Evolutionary conservation across 257 asterid species (phyloP).

Genomic region (Salvia splendens): DNA sequence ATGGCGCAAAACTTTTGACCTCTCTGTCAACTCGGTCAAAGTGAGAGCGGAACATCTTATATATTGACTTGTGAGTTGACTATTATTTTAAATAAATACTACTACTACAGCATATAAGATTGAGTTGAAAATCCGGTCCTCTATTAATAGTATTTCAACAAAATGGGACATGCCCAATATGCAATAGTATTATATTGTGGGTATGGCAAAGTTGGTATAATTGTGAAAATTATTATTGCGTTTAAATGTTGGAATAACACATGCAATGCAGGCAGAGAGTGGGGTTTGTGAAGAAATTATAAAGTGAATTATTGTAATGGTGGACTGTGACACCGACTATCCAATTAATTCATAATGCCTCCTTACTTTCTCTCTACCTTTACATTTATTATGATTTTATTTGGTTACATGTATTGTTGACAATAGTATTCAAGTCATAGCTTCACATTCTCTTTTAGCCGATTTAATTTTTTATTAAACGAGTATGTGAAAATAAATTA

Average conservation of each 20-base stretch:
- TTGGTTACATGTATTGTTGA: not conserved
- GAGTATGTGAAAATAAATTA: no score
- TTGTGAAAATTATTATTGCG: conserved; percentile 7
- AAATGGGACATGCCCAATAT: not conserved
- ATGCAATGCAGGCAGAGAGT: conserved; percentile 10
- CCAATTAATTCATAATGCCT: conserved; percentile 35
- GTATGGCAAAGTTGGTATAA: not conserved
- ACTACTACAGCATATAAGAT: no score
- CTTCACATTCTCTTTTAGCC: not conserved
- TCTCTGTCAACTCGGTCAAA: no score
- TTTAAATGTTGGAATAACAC: not conserved
- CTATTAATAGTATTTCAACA: no score
- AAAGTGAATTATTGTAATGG: conserved; percentile 24
- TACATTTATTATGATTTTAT: conserved; percentile 26
- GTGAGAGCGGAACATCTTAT: no score
- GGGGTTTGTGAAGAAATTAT: conserved; percentile 16
- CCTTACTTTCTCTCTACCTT: conserved; percentile 19
- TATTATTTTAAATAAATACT: no score
- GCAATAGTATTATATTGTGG: not conserved
- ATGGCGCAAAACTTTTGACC: no score
- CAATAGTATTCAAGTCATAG: not conserved
- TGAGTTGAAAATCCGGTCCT: no score
- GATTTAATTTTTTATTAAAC: no score
- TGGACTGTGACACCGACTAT: conserved; percentile 35
- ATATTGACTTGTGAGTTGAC: no score